Evolutionary conservation across 441 rosid genomes (phyloP).

Genomic region (Cnidoscolus chayamansa): DNA sequence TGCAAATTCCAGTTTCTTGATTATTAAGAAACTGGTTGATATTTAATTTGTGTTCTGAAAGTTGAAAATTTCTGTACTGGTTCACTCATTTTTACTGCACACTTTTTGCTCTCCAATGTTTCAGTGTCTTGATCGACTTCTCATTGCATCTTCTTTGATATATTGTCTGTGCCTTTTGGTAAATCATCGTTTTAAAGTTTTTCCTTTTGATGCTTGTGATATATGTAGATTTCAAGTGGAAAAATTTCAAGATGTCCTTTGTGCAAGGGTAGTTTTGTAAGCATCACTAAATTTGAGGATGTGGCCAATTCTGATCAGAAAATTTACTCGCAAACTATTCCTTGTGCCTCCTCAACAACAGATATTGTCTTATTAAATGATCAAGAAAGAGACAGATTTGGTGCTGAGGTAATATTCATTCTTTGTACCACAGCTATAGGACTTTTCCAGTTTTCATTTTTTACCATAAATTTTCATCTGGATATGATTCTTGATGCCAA

Average conservation of each 20-base stretch:
- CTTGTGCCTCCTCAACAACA: constrained; percentile 42
- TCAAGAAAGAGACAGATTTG: constrained; percentile 39
- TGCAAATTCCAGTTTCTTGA: neutral
- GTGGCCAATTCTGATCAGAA: constrained; percentile 78
- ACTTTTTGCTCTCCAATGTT: neutral
- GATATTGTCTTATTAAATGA: constrained; percentile 43
- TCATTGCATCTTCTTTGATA: neutral
- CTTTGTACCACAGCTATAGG: neutral
- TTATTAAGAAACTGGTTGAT: neutral
- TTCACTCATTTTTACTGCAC: neutral
- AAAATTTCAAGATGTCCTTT: constrained; percentile 75
- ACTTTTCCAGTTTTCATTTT: neutral
- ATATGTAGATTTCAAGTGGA: constrained; percentile 52
- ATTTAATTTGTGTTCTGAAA: neutral
- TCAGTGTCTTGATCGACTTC: neutral
- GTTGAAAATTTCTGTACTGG: neutral
- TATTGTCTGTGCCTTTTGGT: neutral
- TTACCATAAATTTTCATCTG: constrained; percentile 1
- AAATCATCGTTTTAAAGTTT: neutral
- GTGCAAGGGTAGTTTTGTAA: constrained; percentile 67
- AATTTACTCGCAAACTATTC: constrained; percentile 84
- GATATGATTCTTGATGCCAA: constrained; percentile 10
- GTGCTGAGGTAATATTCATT: constrained; percentile 44
- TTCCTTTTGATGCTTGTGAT: constrained; percentile 20
- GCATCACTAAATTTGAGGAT: constrained; percentile 73